Conservation (phyloP, 163 green algal species). For the Volvox carteri region DNA sequence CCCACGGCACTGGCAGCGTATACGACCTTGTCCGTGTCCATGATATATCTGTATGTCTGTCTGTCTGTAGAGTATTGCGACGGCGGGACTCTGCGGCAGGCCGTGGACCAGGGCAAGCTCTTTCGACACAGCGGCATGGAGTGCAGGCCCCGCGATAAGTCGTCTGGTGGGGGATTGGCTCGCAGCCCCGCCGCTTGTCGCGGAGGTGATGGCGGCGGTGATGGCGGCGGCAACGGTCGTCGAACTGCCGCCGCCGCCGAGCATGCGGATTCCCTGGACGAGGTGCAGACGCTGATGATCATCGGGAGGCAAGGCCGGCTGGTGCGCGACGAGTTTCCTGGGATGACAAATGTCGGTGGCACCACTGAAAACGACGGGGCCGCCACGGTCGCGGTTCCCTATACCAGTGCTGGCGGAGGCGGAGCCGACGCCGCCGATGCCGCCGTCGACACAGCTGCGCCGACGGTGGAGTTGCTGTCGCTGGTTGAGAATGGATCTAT, state of each 20-base stretch:
- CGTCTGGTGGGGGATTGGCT: too few relatives aligned
- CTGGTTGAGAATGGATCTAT: background rate
- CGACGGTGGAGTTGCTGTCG: background rate
- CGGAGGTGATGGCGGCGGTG: background rate
- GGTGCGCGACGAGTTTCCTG: background rate
- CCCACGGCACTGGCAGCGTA: too few relatives aligned
- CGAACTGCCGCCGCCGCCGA: too few relatives aligned
- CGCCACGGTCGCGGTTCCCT: background rate
- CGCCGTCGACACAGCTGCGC: background rate
- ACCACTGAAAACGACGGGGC: background rate
- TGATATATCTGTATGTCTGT: too few relatives aligned
- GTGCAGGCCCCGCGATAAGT: too few relatives aligned
- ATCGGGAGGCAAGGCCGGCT: background rate
- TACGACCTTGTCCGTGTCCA: too few relatives aligned
- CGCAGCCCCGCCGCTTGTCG: background rate
- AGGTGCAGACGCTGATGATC: background rate
- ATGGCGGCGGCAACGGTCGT: background rate
- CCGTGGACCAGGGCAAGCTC: conserved; percentile 15
- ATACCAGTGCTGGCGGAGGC: too few relatives aligned
- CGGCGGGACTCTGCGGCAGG: conserved; percentile 37
- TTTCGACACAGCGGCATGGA: conserved; percentile 27
- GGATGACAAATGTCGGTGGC: background rate
- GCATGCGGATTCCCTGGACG: background rate
- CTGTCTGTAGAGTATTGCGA: conserved; percentile 27
- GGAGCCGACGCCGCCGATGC: background rate